Evolutionary conservation across 2,329 filamentous ascomycete species (phyloP).

Genomic region (Claviceps pusilla): DNA sequence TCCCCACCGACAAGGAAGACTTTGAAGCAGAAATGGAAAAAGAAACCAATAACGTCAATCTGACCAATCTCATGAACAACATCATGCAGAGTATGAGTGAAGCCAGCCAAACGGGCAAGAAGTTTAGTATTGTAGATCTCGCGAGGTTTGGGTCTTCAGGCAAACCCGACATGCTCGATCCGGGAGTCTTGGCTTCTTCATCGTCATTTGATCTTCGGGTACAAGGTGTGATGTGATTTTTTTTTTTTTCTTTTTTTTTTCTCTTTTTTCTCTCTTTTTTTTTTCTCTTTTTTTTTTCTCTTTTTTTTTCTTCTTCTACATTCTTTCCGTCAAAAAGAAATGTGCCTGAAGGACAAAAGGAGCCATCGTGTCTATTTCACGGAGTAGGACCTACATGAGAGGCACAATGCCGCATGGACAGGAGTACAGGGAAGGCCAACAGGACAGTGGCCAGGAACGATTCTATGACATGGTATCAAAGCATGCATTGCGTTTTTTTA

Average conservation of each 20-base stretch:
- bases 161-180: conserved; percentile 5
- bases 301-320: too few relatives aligned
- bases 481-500: too few relatives aligned
- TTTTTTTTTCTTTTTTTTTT: too few relatives aligned
- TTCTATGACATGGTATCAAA: too few relatives aligned
- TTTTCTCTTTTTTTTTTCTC: too few relatives aligned
- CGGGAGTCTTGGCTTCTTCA: conserved; percentile 10
- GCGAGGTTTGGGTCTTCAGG: conserved; percentile 11
- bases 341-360: too few relatives aligned
- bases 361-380: background rate
- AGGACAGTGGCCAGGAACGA: too few relatives aligned
- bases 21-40: conserved; percentile 58
- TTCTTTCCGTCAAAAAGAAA: too few relatives aligned
- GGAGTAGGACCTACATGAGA: too few relatives aligned
- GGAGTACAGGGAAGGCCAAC: too few relatives aligned
- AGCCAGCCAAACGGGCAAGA: conserved; percentile 60
- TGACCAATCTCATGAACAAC: conserved; percentile 60
- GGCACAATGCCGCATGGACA: too few relatives aligned
- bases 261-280: too few relatives aligned
- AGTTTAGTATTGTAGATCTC: conserved; percentile 47
- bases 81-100: conserved; percentile 59
- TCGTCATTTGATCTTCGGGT: conserved; percentile 5
- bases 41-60: conserved; percentile 70
- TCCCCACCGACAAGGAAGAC: conserved; percentile 49
- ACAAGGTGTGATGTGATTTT: background rate